Conservation (phyloP, 495 filamentous ascomycete genomes). For the Lepraria neglecta region DNA sequence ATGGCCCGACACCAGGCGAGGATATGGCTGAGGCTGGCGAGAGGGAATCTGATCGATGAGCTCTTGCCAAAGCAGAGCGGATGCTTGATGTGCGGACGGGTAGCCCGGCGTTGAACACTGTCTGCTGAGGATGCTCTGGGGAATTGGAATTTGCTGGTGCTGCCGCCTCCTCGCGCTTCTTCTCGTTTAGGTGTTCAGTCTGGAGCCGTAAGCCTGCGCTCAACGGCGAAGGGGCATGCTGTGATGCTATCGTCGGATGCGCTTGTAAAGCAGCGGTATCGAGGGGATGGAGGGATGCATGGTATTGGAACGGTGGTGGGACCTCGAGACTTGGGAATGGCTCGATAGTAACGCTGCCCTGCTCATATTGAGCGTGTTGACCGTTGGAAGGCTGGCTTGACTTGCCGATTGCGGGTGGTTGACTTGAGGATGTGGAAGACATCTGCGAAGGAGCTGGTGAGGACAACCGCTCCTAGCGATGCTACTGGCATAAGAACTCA, state of each 20-base stretch:
- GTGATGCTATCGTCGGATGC: slow-evolving; percentile 19
- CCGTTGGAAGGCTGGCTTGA: slow-evolving; percentile 1
- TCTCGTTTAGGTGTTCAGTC: slow-evolving; percentile 32
- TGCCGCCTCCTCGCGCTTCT: slow-evolving; percentile 25
- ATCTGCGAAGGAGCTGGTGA: background rate
- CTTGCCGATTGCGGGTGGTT: background rate
- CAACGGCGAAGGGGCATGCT: slow-evolving; percentile 26
- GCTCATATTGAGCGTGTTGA: slow-evolving; percentile 7
- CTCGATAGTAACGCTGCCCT: background rate
- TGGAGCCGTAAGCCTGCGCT: slow-evolving; percentile 35
- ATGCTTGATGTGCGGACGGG: slow-evolving; percentile 47
- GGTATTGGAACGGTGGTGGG: slow-evolving; percentile 21
- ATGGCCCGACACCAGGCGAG: slow-evolving; percentile 69
- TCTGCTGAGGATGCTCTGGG: slow-evolving; percentile 38
- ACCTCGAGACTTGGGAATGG: slow-evolving; percentile 4
- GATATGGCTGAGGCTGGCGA: slow-evolving; percentile 56
- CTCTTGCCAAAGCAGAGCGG: slow-evolving; percentile 38
- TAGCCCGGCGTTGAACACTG: slow-evolving; percentile 41
- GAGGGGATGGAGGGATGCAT: slow-evolving; percentile 25
- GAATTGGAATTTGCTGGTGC: slow-evolving; percentile 10
- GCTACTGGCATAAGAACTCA: background rate
- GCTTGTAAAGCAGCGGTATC: slow-evolving; percentile 23
- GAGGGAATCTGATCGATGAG: slow-evolving; percentile 47
- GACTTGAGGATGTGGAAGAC: background rate
- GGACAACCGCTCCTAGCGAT: background rate